A percentile compares a stretch with the other conserved stretches of the same genome.
Evolutionary conservation across 345 rosid species (phyloP).

Genomic region (Cardamine chenopodiifolia): DNA sequence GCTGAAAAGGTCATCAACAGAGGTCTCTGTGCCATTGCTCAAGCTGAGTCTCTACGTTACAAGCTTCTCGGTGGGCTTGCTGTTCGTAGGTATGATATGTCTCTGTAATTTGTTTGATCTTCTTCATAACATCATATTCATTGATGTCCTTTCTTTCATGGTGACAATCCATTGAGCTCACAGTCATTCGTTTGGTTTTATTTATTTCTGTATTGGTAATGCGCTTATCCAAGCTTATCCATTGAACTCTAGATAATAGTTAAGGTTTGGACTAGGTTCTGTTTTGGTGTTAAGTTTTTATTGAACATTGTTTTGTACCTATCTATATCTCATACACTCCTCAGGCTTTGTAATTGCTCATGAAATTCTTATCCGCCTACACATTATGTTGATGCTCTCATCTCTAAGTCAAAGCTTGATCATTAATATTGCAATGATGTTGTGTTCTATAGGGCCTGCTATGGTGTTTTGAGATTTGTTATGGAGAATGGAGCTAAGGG

Average conservation of each 20-base stretch:
- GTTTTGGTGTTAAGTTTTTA: neutral
- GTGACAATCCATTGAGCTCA: neutral
- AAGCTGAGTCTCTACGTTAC: slow-evolving; percentile 87
- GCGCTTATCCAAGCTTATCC: neutral
- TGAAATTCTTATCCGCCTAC: neutral
- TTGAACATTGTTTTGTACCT: neutral
- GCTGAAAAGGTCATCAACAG: slow-evolving; percentile 76
- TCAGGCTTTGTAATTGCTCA: neutral
- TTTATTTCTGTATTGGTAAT: neutral
- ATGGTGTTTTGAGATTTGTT: slow-evolving; percentile 74
- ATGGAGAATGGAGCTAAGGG: slow-evolving; percentile 92
- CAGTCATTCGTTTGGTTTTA: neutral
- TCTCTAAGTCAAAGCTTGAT: neutral
- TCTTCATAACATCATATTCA: neutral
- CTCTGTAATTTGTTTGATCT: neutral
- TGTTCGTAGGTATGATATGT: slow-evolving; percentile 58
- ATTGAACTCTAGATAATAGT: neutral
- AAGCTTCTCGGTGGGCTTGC: slow-evolving; percentile 95
- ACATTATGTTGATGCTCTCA: neutral
- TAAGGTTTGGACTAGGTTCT: neutral
- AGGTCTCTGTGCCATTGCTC: slow-evolving; percentile 93
- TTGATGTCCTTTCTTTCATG: neutral
- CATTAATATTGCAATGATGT: neutral
- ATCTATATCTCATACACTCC: neutral
- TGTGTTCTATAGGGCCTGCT: slow-evolving; percentile 61